Conservation (phyloP, 1,139 yeast species). For the Kodamaea suecica region DNA sequence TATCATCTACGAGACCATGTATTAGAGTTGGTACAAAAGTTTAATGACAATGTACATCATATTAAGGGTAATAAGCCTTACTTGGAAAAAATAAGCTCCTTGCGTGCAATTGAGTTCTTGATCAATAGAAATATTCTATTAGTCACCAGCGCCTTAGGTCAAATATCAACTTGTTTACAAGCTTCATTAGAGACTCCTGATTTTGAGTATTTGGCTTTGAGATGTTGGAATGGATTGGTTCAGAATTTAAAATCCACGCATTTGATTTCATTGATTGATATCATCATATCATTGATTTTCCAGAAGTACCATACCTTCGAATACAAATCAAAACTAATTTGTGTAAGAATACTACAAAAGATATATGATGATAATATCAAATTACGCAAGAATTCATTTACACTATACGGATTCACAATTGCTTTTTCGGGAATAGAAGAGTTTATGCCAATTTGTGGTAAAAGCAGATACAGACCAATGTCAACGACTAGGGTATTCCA, state of each 20-base stretch:
- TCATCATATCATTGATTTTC: constrained; percentile 46
- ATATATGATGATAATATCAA: constrained; percentile 37
- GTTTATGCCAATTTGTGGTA: constrained; percentile 15
- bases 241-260: constrained; percentile 49
- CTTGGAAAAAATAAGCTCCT: constrained; percentile 67
- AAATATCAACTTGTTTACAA: constrained; percentile 82
- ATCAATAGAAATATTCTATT: constrained; percentile 59
- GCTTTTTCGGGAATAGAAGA: constrained; percentile 31
- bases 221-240: constrained; percentile 64
- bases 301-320: constrained; percentile 62
- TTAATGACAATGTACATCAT: constrained; percentile 77
- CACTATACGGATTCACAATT: constrained; percentile 48
- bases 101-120: constrained; percentile 70
- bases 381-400: constrained; percentile 37
- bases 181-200: constrained; percentile 66
- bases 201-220: constrained; percentile 60
- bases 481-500: constrained; percentile 30
- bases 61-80: constrained; percentile 68
- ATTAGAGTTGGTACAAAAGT: constrained; percentile 73
- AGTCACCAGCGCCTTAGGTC: constrained; percentile 79
- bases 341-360: constrained; percentile 43
- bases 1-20: constrained; percentile 52
- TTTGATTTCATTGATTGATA: constrained; percentile 46
- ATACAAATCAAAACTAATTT: constrained; percentile 42
- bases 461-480: constrained; percentile 27